Evolutionary conservation across 2,329 filamentous ascomycete species (phyloP).

Genomic region (Sphaerostilbella broomeana): DNA sequence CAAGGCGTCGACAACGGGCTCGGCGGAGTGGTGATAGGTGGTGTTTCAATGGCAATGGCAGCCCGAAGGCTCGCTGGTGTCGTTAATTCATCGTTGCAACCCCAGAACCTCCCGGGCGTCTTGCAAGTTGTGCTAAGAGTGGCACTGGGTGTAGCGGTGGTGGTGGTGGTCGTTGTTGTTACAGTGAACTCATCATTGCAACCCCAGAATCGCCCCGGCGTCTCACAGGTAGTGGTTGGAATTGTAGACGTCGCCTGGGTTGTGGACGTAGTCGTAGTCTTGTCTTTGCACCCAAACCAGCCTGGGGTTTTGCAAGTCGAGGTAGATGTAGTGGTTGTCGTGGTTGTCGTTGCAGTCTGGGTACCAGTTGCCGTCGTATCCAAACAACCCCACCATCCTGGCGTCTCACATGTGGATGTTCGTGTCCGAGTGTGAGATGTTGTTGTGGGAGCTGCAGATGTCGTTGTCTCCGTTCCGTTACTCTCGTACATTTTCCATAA

Average conservation of each 20-base stretch:
- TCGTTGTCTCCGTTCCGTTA: conserved; percentile 74
- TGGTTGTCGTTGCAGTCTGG: conserved; percentile 35
- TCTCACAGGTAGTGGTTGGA: conserved; percentile 37
- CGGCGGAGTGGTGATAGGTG: conserved; percentile 26
- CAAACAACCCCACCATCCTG: conserved; percentile 83
- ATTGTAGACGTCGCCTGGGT: conserved; percentile 21
- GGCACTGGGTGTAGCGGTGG: conserved; percentile 22
- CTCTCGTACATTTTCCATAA: conserved; percentile 94
- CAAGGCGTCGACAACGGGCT: conserved; percentile 24
- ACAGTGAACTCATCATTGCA: conserved; percentile 29
- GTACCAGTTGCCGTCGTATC: conserved; percentile 52
- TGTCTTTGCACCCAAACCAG: conserved; percentile 60
- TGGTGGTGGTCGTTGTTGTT: conserved; percentile 18
- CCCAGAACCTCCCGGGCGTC: conserved; percentile 51
- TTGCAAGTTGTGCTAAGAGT: conserved; percentile 38
- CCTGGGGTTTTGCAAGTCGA: conserved; percentile 56
- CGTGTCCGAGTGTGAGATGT: conserved; percentile 64
- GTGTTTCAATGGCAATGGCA: conserved; percentile 17
- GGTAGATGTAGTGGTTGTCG: conserved; percentile 35
- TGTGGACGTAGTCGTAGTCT: conserved; percentile 31
- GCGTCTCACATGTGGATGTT: conserved; percentile 83
- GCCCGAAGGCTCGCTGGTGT: conserved; percentile 41
- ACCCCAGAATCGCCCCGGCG: conserved; percentile 51
- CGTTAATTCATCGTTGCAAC: conserved; percentile 34
- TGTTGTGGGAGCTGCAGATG: conserved; percentile 51